Conservation (phyloP, 2,329 filamentous ascomycete genomes). For the Periconia macrospinosa region DNA sequence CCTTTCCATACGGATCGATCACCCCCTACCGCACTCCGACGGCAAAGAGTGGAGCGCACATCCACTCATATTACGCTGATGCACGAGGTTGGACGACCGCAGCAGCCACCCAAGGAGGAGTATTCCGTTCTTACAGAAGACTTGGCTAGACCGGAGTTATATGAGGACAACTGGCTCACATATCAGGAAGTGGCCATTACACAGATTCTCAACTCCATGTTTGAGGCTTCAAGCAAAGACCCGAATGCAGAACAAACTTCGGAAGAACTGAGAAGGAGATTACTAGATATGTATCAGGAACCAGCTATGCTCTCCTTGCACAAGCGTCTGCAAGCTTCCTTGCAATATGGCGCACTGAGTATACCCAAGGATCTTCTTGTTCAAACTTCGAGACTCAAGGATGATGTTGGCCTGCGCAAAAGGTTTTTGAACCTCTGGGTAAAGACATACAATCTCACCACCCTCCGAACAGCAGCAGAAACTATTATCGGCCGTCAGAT, state of each 20-base stretch:
- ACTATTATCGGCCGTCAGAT: slow-evolving; percentile 61
- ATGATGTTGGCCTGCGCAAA: slow-evolving; percentile 61
- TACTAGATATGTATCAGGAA: slow-evolving; percentile 59
- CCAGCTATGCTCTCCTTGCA: slow-evolving; percentile 54
- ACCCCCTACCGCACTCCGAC: slow-evolving; percentile 37
- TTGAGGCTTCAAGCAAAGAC: slow-evolving; percentile 42
- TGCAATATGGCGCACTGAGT: slow-evolving; percentile 60
- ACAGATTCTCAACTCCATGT: slow-evolving; percentile 61
- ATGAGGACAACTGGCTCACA: slow-evolving; percentile 65
- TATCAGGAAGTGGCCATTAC: slow-evolving; percentile 65
- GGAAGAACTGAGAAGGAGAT: slow-evolving; percentile 47
- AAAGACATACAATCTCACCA: slow-evolving; percentile 57
- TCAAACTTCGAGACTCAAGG: slow-evolving; percentile 51
- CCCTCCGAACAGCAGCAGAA: slow-evolving; percentile 58
- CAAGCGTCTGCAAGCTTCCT: slow-evolving; percentile 60
- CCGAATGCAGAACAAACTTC: slow-evolving; percentile 30
- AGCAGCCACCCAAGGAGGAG: slow-evolving; percentile 30
- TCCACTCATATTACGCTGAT: slow-evolving; percentile 37
- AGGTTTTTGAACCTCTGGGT: slow-evolving; percentile 62
- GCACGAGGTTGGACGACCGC: slow-evolving; percentile 34
- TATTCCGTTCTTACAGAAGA: slow-evolving; percentile 60
- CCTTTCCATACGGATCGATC: slow-evolving; percentile 41
- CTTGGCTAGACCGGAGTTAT: slow-evolving; percentile 59
- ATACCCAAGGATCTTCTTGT: slow-evolving; percentile 56
- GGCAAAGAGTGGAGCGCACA: slow-evolving; percentile 23